phyloP scores from a whole-genome alignment of 2,329 filamentous ascomycete species.

The Gliomastix tumulicola region DNA sequence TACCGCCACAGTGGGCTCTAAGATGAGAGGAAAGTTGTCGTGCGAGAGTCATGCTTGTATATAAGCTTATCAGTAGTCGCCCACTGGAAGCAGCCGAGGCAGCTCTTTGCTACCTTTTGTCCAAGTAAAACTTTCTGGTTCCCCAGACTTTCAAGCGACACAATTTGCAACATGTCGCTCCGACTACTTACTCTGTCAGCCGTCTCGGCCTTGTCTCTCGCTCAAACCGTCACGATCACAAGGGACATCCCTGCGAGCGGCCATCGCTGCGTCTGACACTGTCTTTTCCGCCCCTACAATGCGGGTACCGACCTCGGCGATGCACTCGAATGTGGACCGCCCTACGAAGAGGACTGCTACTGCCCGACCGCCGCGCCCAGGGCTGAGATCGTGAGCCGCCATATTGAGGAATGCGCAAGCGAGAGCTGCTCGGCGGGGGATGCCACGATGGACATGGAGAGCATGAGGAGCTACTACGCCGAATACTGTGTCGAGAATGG shows the following conservation, averaged over 20 bases:
- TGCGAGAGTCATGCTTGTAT: no score
- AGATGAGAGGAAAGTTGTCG: no score
- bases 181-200: not conserved
- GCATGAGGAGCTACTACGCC: constrained; percentile 3
- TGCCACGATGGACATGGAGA: constrained; percentile 2
- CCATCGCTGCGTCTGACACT: constrained; percentile 3
- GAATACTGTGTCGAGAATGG: constrained; percentile 3
- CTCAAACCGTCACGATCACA: constrained; percentile 2
- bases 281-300: constrained; percentile 2
- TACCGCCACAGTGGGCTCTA: no score
- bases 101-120: no score
- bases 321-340: constrained; percentile 3
- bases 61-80: no score
- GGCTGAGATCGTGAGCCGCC: constrained; percentile 1
- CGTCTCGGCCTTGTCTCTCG: not conserved
- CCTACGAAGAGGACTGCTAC: constrained; percentile 5
- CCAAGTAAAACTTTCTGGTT: no score
- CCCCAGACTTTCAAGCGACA: no score
- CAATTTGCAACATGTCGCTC: no score
- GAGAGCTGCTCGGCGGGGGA: constrained; percentile 2
- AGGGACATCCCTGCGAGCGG: constrained; percentile 2
- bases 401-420: constrained; percentile 3
- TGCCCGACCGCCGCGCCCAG: not conserved
- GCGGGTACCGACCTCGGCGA: constrained; percentile 2
- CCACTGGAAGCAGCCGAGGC: no score